A percentile compares a stretch with the other conserved stretches of the same genome.
Conservation (phyloP, 2,329 filamentous ascomycete species). For the Cladophialophora yegresii region DNA sequence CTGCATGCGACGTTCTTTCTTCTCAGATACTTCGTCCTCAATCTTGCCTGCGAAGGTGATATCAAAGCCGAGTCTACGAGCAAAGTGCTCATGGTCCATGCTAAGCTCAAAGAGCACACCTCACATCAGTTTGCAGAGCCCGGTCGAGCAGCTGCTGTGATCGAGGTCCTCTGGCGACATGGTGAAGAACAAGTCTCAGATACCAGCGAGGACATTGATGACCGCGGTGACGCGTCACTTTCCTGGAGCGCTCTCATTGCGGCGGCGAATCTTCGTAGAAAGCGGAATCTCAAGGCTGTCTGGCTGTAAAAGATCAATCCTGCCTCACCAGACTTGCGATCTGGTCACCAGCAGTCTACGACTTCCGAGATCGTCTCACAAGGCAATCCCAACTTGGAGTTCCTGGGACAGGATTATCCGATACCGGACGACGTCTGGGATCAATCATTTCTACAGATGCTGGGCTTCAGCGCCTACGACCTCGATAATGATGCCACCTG, state of each 20-base stretch:
- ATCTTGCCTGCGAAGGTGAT: conserved; percentile 2
- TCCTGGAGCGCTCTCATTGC: conserved; percentile 14
- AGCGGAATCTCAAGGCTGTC: conserved; percentile 2
- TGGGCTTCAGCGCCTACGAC: conserved; percentile 16
- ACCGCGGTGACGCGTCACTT: conserved; percentile 6
- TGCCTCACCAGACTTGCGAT: not conserved
- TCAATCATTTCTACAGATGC: conserved; percentile 21
- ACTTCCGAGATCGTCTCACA: not conserved
- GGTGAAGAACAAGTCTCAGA: not conserved
- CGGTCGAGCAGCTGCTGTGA: conserved; percentile 21
- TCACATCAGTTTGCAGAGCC: conserved; percentile 15
- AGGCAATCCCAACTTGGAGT: not conserved
- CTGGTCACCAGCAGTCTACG: not conserved
- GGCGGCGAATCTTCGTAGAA: conserved; percentile 15
- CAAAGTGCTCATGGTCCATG: conserved; percentile 19
- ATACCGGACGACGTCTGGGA: conserved; percentile 13
- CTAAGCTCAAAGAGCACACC: conserved; percentile 13
- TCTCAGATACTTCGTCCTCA: conserved; percentile 20
- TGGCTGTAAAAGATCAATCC: conserved; percentile 17
- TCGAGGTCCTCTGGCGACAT: conserved; percentile 16
- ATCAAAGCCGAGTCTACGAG: not conserved
- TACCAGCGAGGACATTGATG: conserved; percentile 2
- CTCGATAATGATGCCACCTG: not conserved
- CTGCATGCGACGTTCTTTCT: conserved; percentile 18
- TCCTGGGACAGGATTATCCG: not conserved